A percentile compares a stretch with the other conserved stretches of the same genome.
Conservation (phyloP, 2,329 filamentous ascomycete species). For the Fusarium illudens region DNA sequence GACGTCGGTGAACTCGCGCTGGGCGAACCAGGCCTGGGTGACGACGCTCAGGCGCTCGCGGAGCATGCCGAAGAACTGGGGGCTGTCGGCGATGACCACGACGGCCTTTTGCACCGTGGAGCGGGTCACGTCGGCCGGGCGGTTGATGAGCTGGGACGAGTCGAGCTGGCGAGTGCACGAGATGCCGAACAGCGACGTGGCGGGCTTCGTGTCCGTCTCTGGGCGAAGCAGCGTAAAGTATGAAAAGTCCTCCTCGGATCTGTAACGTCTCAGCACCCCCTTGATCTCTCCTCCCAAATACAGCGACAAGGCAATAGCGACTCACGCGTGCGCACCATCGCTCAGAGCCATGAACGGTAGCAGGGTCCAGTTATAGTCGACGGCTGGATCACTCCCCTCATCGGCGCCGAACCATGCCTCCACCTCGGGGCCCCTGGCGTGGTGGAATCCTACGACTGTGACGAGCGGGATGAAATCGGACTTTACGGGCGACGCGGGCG, state of each 20-base stretch:
- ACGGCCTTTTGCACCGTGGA: conserved; percentile 98
- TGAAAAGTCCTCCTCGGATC: conserved; percentile 93
- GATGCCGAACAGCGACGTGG: conserved; percentile 92
- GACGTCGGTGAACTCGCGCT: conserved; percentile 88
- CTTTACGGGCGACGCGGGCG: conserved; percentile 44
- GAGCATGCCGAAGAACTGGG: conserved; percentile 88
- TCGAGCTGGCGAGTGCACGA: conserved; percentile 94
- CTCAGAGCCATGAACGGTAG: conserved; percentile 97
- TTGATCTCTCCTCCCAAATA: background rate
- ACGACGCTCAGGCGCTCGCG: conserved; percentile 90
- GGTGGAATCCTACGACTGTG: conserved; percentile 84
- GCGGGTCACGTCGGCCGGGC: conserved; percentile 89
- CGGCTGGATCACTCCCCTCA: conserved; percentile 79
- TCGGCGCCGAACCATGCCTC: conserved; percentile 86
- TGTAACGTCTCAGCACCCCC: conserved; percentile 57
- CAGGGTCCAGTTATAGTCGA: conserved; percentile 87
- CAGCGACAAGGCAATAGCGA: conserved; percentile 29
- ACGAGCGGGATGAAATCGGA: conserved; percentile 72
- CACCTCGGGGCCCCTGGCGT: conserved; percentile 89
- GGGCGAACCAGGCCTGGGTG: conserved; percentile 95
- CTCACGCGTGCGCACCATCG: conserved; percentile 92
- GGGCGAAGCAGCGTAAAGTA: conserved; percentile 91
- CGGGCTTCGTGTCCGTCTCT: conserved; percentile 60
- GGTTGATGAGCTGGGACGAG: conserved; percentile 76
- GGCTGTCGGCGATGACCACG: conserved; percentile 91